Base-by-base conservation (phyloP, 768 basidiomycete species). In the Termitomyces sp. region DNA sequence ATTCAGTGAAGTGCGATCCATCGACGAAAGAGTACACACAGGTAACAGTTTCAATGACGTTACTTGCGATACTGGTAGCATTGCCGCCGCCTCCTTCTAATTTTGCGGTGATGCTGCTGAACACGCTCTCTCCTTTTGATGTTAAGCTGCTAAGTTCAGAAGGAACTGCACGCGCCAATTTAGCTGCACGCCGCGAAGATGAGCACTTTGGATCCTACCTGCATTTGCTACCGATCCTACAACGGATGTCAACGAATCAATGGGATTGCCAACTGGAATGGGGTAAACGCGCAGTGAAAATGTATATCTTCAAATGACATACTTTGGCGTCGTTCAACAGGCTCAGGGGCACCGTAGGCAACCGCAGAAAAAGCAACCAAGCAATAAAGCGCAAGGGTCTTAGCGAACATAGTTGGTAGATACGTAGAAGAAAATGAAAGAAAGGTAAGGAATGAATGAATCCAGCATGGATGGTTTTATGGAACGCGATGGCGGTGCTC, bases 271-370 rank as follows among this genome's bases (percentile, higher is more conserved):
- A 57, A 81, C 73, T 74, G 57, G 43, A 43, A 54, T 30, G 54
- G 36, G 48, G 58, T 59, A n/a, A 43, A 26, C 45, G n/a, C 26
- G 55, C 20, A 20, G 4, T 18, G 14, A 24, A n/a, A 35, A 30
- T n/a, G 14, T 0, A 3, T 52, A 36, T 24, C 7, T 10, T 41
- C 13, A 9, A 13, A n/a, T 30, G 20, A 62, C 76, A 30, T 66
- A 84, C 80, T 57, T 69, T 79, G 78, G 55, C 81, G 77, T 59
- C 72, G 70, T 56, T 79, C 63, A 14, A 71, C 13, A 22, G 48
- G 57, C 55, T 69, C 64, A 26, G 74, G 73, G 16, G 71, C 72
- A n/a, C 77, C 78, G 47, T 62, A 62, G 24, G 68, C 70, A 22
- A 71, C 62, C 44, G 68, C 66, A 46, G 71, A 67, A 40, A 74